Evolutionary conservation across 139 green algal genomes (phyloP), one percentile per base, ranked within the genome.

Genomic region (Chlamydomonas sp.): DNA sequence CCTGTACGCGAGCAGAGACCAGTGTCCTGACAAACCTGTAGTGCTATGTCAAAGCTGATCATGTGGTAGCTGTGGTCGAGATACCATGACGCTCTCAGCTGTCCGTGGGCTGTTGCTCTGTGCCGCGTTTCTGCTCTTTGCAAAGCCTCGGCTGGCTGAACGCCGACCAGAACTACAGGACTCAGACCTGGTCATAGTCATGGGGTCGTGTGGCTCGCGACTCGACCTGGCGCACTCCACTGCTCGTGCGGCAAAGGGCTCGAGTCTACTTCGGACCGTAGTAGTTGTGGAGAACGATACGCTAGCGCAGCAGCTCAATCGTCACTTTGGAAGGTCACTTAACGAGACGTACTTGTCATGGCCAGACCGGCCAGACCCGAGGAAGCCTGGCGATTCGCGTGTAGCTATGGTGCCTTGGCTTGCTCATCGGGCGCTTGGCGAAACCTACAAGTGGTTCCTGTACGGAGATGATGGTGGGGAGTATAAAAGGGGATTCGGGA

Each of bases 301-400:
- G 58, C 67, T 67, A 16, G 80, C 80, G 1, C 2, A 57, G 57
- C 14, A 66, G 6, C 80, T 85, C 7, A 59, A 85, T 14, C 0
- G 18, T 10, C 57, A n/a, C 20, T 31, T 69, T 4, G 68, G 80
- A 20, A 12, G 4, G 3, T 17, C 2, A 10, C 18, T 71, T 5
- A 79, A 86, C 63, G 71, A 86, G 20, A 86, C 81, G 1, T 86
- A 80, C 69, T 60, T 86, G 20, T 63, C n/a, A 69, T 86, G 81
- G 81, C 81, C 81, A 1, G 71, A 86, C 49, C 81, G 81, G 63
- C 60, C 81, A 0, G 71, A 86, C 59, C 71, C 69, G 5, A 58
- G 60, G 49, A 79, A 73, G 73, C 81, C 81, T 2, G 81, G 81
- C 15, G 81, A 86, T 61, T 74, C 68, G n/a, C 81, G 63, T 2